Evolutionary conservation across 2,329 filamentous ascomycete genomes (phyloP).

Genomic region (Botrytis squamosa): DNA sequence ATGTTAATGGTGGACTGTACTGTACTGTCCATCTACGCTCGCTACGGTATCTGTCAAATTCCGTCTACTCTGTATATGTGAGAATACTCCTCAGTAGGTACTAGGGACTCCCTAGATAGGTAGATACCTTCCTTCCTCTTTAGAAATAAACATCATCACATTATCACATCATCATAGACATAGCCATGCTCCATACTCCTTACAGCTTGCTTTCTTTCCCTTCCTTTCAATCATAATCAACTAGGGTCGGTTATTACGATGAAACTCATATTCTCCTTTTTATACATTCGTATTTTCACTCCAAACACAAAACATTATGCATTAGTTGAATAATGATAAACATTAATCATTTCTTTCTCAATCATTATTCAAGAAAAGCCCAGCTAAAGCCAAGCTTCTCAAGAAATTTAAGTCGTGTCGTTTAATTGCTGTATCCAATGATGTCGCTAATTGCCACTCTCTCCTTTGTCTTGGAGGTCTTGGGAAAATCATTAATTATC

Average conservation of each 20-base stretch:
- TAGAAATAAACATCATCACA: neutral
- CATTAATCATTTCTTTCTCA: neutral
- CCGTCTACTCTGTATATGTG: neutral
- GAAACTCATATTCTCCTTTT: constrained; percentile 3
- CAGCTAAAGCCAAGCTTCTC: neutral
- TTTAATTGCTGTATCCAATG: neutral
- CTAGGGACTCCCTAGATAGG: too few relatives aligned
- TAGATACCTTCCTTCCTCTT: neutral
- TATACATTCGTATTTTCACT: neutral
- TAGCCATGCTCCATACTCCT: too few relatives aligned
- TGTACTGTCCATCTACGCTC: neutral
- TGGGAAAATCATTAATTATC: neutral
- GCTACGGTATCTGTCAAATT: neutral
- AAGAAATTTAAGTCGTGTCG: neutral
- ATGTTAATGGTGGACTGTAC: neutral
- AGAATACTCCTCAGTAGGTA: too few relatives aligned
- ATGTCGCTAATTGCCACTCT: neutral
- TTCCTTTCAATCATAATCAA: neutral
- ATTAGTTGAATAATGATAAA: neutral
- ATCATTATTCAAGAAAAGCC: neutral
- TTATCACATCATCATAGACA: neutral
- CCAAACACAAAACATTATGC: constrained; percentile 11
- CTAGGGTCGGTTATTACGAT: neutral
- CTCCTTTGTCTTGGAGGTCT: neutral
- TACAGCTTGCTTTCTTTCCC: neutral